Evolutionary conservation across 192 early-diverging fungal species (phyloP).

Genomic region (Glomus cerebriforme): DNA sequence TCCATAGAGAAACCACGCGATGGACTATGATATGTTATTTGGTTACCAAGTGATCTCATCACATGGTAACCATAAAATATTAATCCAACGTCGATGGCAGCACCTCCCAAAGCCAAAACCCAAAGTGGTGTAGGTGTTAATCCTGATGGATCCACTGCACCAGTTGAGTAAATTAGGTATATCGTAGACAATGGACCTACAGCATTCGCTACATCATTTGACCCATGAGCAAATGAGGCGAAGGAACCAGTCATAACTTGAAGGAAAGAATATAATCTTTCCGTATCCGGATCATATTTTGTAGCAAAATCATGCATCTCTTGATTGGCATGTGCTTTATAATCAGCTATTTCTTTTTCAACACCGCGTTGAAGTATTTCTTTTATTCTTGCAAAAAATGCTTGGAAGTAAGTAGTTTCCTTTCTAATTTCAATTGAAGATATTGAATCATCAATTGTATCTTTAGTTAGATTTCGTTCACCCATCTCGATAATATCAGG

Average conservation of each 20-base stretch:
- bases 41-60: conserved; percentile 80
- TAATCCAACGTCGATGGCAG: conserved; percentile 77
- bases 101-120: conserved; percentile 75
- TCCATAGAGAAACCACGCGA: conserved; percentile 81
- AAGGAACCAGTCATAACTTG: conserved; percentile 80
- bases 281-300: conserved; percentile 71
- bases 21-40: conserved; percentile 81
- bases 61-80: conserved; percentile 72
- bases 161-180: conserved; percentile 62
- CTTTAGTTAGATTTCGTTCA: background rate
- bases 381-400: conserved; percentile 26
- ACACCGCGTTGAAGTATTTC: conserved; percentile 18
- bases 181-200: conserved; percentile 79
- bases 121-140: conserved; percentile 65
- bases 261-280: conserved; percentile 80
- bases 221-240: conserved; percentile 85
- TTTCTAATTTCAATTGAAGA: conserved; percentile 10
- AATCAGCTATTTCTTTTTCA: conserved; percentile 37
- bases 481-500: background rate
- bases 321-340: conserved; percentile 37
- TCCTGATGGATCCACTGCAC: conserved; percentile 41
- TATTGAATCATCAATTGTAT: background rate
- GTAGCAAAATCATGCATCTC: conserved; percentile 64
- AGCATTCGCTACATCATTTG: conserved; percentile 88
- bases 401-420: background rate